Conservation (phyloP, 139 green algal genomes). For the Asterochloris sp. region DNA sequence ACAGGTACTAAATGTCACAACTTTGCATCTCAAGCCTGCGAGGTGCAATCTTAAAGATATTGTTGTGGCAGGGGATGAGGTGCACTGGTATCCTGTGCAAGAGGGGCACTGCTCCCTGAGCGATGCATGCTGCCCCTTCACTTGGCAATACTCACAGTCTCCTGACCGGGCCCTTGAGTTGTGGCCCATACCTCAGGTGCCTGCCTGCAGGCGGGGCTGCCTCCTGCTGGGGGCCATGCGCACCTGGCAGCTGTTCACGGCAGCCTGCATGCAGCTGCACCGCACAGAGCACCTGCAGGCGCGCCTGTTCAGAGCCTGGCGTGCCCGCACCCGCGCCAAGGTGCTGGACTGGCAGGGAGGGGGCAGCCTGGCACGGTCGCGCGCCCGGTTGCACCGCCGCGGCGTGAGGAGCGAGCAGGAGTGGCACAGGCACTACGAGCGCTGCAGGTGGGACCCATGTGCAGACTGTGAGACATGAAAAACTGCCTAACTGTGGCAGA, state of each 20-base stretch:
- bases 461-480: not conserved
- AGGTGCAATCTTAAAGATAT: not conserved
- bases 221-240: not conserved
- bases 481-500: not conserved
- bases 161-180: not conserved
- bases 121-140: not conserved
- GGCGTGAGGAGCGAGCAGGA: constrained; percentile 2
- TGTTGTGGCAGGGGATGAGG: not conserved
- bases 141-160: not conserved
- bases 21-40: not conserved
- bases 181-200: not conserved
- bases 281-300: not conserved
- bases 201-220: not conserved
- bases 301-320: not conserved
- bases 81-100: not conserved
- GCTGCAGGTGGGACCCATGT: not conserved
- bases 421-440: constrained; percentile 1
- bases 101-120: no score
- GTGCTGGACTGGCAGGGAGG: constrained; percentile 6
- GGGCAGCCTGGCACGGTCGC: not conserved
- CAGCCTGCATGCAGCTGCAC: not conserved
- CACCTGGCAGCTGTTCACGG: not conserved
- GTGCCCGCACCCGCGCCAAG: not conserved
- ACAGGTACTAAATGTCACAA: not conserved
- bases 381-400: not conserved